Evolutionary conservation across 371 early-diverging fungal species (phyloP).

Genomic region (Rhizopus delemar): DNA sequence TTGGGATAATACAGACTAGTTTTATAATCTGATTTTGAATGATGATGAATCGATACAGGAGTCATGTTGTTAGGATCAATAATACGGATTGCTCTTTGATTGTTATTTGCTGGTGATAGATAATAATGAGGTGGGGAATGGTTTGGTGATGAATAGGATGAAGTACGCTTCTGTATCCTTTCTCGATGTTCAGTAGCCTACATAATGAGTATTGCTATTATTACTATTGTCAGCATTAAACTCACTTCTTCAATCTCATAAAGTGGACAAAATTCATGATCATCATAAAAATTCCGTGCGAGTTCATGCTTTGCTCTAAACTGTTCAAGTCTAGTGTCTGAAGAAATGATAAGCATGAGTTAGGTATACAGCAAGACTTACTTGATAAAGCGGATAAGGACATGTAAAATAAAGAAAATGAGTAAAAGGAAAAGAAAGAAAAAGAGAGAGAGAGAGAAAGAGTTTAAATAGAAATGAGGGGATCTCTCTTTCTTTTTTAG

Average conservation of each 20-base stretch:
- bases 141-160: slow-evolving; percentile 41
- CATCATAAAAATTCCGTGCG: slow-evolving; percentile 49
- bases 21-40: too few relatives aligned
- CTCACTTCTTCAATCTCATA: slow-evolving; percentile 31
- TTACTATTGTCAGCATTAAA: not conserved
- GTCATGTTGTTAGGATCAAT: slow-evolving; percentile 41
- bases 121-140: slow-evolving; percentile 27
- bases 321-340: slow-evolving; percentile 32
- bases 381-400: slow-evolving; percentile 8
- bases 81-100: slow-evolving; percentile 36
- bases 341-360: not conserved
- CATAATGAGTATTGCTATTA: not conserved
- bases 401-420: not conserved
- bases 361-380: slow-evolving; percentile 6
- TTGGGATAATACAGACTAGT: slow-evolving; percentile 8
- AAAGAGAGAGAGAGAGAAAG: slow-evolving; percentile 4
- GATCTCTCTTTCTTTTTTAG: too few relatives aligned
- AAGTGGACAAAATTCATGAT: slow-evolving; percentile 45
- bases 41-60: slow-evolving; percentile 18
- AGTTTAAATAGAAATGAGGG: too few relatives aligned
- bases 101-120: slow-evolving; percentile 5
- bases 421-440: not conserved
- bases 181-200: slow-evolving; percentile 37
- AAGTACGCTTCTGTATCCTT: slow-evolving; percentile 40
- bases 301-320: slow-evolving; percentile 45